Evolutionary conservation across 108 stramenopile species (phyloP).

Genomic region (Schizochytrium sp.): DNA sequence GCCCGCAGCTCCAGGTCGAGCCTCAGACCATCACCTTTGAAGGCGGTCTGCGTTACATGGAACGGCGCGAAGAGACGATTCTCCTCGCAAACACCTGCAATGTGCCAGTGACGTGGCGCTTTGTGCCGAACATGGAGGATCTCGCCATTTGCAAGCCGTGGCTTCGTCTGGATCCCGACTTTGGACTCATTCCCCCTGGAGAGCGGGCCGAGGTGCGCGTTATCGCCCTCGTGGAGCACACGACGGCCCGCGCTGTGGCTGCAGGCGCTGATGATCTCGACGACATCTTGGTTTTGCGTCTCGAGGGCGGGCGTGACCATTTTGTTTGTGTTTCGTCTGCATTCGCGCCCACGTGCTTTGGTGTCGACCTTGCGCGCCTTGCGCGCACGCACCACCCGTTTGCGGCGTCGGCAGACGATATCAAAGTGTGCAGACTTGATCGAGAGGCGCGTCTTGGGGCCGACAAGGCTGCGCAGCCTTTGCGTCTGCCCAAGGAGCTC

Average conservation of each 20-base stretch:
- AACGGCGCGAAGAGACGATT: conserved; percentile 40
- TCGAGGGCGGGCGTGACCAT: conserved; percentile 87
- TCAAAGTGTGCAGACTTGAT: not conserved
- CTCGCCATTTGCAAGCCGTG: conserved; percentile 72
- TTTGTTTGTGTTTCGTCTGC: conserved; percentile 71
- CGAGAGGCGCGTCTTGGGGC: not conserved
- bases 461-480: not conserved
- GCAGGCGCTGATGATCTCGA: conserved; percentile 70
- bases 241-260: conserved; percentile 67
- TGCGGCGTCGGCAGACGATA: not conserved
- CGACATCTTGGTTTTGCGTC: conserved; percentile 77
- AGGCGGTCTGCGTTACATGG: conserved; percentile 51
- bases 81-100: conserved; percentile 75
- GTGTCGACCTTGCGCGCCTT: conserved; percentile 77
- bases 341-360: conserved; percentile 82
- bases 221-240: conserved; percentile 64
- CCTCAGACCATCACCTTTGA: conserved; percentile 63
- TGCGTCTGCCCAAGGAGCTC: conserved; percentile 87
- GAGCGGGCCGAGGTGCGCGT: conserved; percentile 64
- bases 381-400: conserved; percentile 39
- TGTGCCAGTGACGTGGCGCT: conserved; percentile 73
- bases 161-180: conserved; percentile 73
- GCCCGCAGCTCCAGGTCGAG: conserved; percentile 74
- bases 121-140: conserved; percentile 86
- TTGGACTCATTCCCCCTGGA: conserved; percentile 82